Percentiles rank a stretch among this genome's conserved stretches.
phyloP scores from a whole-genome alignment of 108 stramenopile species.

The Nannochloropsis oceanica region DNA sequence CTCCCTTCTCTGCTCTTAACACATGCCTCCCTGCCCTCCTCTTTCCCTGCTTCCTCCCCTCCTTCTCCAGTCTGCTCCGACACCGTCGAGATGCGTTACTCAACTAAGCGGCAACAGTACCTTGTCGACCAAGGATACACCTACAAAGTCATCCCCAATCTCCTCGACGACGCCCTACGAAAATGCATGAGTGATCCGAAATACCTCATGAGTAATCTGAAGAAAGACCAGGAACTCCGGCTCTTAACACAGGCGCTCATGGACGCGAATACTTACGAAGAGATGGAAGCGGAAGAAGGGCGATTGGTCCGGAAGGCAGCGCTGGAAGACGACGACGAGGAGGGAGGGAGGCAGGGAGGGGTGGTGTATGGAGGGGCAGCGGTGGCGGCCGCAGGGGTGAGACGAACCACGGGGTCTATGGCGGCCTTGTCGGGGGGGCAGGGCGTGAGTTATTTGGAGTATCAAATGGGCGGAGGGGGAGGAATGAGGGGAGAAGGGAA shows the following conservation, averaged over 20 bases:
- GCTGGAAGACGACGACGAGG: not conserved
- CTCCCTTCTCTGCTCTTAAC: not conserved
- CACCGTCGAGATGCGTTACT: constrained; percentile 96
- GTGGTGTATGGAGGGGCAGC: not conserved
- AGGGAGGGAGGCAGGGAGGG: not conserved
- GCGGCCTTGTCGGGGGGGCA: not conserved
- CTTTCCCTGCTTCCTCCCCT: not conserved
- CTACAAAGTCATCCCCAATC: constrained; percentile 93
- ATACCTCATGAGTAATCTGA: not conserved
- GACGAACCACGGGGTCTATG: not conserved
- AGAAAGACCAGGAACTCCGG: not conserved
- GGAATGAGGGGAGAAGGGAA: not conserved
- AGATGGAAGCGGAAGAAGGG: not conserved
- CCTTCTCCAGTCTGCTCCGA: constrained; percentile 52
- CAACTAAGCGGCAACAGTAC: constrained; percentile 91
- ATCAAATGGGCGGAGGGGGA: not conserved
- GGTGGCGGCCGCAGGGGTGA: not conserved
- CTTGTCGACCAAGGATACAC: constrained; percentile 99
- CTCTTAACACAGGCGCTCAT: not conserved
- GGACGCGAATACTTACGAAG: not conserved
- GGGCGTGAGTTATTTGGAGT: not conserved
- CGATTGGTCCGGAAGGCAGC: not conserved
- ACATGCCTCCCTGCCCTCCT: not conserved
- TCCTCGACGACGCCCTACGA: constrained; percentile 50
- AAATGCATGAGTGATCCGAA: not conserved